Evolutionary conservation across 495 filamentous ascomycete genomes (phyloP).

Genomic region (Antarctomyces pellizariae): DNA sequence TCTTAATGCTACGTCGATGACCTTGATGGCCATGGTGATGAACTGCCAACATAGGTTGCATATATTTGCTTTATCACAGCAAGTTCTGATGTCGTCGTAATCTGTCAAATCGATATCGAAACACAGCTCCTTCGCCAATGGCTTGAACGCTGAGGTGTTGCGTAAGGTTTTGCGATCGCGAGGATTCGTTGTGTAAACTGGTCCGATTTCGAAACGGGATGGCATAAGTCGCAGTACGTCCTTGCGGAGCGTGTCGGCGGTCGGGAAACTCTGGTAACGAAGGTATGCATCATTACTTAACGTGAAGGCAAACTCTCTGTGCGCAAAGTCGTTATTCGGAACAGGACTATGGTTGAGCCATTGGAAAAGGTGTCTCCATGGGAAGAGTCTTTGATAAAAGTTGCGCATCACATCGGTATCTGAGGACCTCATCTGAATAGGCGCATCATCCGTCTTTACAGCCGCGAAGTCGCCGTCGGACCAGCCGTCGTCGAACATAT

Average conservation of each 20-base stretch:
- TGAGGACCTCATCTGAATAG: slow-evolving; percentile 19
- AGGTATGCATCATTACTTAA: slow-evolving; percentile 74
- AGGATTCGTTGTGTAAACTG: slow-evolving; percentile 81
- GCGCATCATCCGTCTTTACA: no score
- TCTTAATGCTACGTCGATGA: slow-evolving; percentile 60
- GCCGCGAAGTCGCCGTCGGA: slow-evolving; percentile 14
- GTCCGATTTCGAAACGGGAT: slow-evolving; percentile 90
- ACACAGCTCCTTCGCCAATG: slow-evolving; percentile 74
- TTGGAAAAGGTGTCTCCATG: slow-evolving; percentile 86
- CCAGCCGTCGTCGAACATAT: slow-evolving; percentile 11
- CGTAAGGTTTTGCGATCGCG: slow-evolving; percentile 75
- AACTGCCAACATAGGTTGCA: slow-evolving; percentile 90
- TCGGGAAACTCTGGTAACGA: slow-evolving; percentile 76
- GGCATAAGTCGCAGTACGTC: slow-evolving; percentile 71
- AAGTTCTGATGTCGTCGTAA: slow-evolving; percentile 91
- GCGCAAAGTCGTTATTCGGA: slow-evolving; percentile 67
- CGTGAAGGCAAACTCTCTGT: slow-evolving; percentile 89
- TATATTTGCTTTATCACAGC: slow-evolving; percentile 81
- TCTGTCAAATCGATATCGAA: slow-evolving; percentile 99
- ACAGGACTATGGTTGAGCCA: slow-evolving; percentile 89
- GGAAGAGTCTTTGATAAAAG: slow-evolving; percentile 92
- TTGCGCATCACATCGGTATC: slow-evolving; percentile 66
- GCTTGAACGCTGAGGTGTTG: slow-evolving; percentile 47
- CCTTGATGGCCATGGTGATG: slow-evolving; percentile 91
- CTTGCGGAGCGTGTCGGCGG: slow-evolving; percentile 76